Evolutionary conservation across 345 rosid genomes (phyloP), one percentile per base, ranked within the genome.

Genomic region (Excoecaria cochinchinensis): DNA sequence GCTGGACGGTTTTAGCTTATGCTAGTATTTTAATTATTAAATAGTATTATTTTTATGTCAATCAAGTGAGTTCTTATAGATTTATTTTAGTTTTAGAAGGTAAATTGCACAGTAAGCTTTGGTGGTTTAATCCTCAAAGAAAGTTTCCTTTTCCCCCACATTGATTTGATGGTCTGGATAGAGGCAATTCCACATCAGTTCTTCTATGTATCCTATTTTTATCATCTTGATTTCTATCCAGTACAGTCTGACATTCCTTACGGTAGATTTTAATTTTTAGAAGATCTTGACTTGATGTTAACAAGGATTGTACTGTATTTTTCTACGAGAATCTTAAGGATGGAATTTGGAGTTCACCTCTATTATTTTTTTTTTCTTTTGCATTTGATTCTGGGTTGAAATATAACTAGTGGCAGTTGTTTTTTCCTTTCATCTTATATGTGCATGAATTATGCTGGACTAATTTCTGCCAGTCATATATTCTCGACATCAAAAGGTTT

Each of bases 401-500:
- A 15, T 55, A n/a, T 52, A 52, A 52, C 57, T 52, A 52, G 9
- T 21, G 62, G 62, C 0, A n/a, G 62, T 57, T 57, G 62, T 57
- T 21, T 57, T 57, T 57, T 21, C 59, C 3, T 57, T 57, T 57
- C n/a, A 57, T 25, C 62, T 55, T 57, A 25, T 57, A 1, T 22
- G 62, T 57, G 62, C 62, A 57, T 57, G 31, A 57, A 4, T 57
- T 57, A 57, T 57, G 59, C 24, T 55, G 22, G 59, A 55, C 59
- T 55, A 57, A 57, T 25, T 21, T 4, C 21, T 1, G 62, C 21
- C 13, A 21, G n/a, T 5, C 8, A 31, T 31, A 57, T 57, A 13
- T 57, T 57, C 8, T 57, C 62, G 1, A 22, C 6, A 57, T 21
- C 2, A 57, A n/a, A n/a, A n/a, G 8, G 21, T 57, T n/a, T 5